Evolutionary conservation across 306 rosid genomes (phyloP).

Genomic region (Senna siamea): DNA sequence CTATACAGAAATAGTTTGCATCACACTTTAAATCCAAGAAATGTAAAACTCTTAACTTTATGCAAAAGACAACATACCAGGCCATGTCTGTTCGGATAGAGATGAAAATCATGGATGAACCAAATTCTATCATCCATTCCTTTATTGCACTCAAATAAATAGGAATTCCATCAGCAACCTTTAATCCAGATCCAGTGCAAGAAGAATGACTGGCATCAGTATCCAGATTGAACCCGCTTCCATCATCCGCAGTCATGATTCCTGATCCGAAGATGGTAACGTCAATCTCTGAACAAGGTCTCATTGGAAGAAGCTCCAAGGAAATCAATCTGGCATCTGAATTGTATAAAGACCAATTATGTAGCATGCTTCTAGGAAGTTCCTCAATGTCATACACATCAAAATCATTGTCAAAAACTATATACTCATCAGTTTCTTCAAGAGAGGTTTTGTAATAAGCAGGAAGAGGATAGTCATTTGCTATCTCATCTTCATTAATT

Average conservation of each 20-base stretch:
- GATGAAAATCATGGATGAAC: constrained; percentile 81
- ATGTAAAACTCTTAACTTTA: constrained; percentile 18
- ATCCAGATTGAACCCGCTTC: constrained; percentile 84
- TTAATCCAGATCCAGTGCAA: constrained; percentile 55
- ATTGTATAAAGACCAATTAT: constrained; percentile 87
- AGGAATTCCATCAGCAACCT: constrained; percentile 79
- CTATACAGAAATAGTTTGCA: constrained; percentile 9
- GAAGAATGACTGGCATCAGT: constrained; percentile 63
- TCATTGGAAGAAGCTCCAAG: constrained; percentile 97
- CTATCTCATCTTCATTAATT: constrained; percentile 93
- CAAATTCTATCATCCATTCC: constrained; percentile 98
- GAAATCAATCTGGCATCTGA: constrained; percentile 87
- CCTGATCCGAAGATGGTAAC: constrained; percentile 94
- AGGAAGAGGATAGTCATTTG: constrained; percentile 92
- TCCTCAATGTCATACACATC: constrained; percentile 61
- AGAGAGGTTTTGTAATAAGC: constrained; percentile 77
- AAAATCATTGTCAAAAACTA: constrained; percentile 63
- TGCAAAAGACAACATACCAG: constrained; percentile 62
- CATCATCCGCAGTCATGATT: constrained; percentile 82
- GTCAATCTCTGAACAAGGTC: constrained; percentile 89
- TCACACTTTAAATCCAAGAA: neutral
- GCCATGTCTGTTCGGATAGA: constrained; percentile 94
- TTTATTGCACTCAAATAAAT: constrained; percentile 86
- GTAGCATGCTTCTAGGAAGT: constrained; percentile 86
- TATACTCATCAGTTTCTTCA: constrained; percentile 76